Percentiles rank a stretch among this genome's conserved stretches.
These are phyloP conservation scores for Allomyces javanicus DNA, from an alignment of 192 early-diverging fungal genomes.

Conservation along the genomic window DNA sequence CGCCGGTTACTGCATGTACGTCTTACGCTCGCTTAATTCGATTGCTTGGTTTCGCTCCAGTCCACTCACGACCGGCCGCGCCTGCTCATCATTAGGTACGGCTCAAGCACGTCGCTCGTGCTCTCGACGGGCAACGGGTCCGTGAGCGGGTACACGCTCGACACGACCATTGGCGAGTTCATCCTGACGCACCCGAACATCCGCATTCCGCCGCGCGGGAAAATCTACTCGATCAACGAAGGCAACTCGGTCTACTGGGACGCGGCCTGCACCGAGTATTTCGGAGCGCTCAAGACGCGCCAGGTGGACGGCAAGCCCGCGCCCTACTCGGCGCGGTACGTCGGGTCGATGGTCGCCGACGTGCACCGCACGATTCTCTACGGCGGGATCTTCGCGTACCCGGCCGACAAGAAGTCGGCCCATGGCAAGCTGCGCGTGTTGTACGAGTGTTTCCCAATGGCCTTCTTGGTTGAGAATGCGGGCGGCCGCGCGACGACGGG, in stretches of 20 bases:
- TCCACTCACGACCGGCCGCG: no score
- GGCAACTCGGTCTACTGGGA: constrained; percentile 88
- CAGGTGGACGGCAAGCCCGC: constrained; percentile 12
- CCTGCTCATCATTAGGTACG: background rate
- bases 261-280: constrained; percentile 65
- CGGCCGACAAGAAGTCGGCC: constrained; percentile 40
- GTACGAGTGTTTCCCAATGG: constrained; percentile 99
- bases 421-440: constrained; percentile 83
- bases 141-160: constrained; percentile 92
- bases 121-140: constrained; percentile 47
- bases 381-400: constrained; percentile 57
- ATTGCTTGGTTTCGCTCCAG: no score
- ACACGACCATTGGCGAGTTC: constrained; percentile 92
- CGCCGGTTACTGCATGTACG: constrained; percentile 96
- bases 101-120: constrained; percentile 17
- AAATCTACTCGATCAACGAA: constrained; percentile 98
- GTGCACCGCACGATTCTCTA: constrained; percentile 87
- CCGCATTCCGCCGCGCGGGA: constrained; percentile 49
- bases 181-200: constrained; percentile 91
- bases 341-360: constrained; percentile 97
- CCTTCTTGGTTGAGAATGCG: constrained; percentile 80
- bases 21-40: no score
- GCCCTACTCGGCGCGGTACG: constrained; percentile 80
- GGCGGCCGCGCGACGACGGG: constrained; percentile 85
- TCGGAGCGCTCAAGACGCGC: constrained; percentile 76